A percentile compares a stretch with the other conserved stretches of the same genome.
Evolutionary conservation across 2,329 filamentous ascomycete species (phyloP).

Genomic region (Colletotrichum siamense): DNA sequence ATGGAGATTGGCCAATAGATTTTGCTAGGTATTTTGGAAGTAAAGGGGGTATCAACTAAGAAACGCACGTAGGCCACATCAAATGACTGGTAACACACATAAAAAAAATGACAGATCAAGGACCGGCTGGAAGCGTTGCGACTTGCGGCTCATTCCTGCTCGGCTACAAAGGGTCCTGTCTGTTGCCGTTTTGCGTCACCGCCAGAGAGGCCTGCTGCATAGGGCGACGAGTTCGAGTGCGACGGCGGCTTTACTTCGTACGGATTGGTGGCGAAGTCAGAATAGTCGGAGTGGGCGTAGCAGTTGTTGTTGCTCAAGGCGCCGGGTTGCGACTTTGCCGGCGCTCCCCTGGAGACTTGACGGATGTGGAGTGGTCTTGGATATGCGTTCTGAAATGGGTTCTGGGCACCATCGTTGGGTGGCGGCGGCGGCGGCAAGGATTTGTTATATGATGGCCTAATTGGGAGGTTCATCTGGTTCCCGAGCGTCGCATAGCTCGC

Average conservation of each 20-base stretch:
- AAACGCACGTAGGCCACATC: background rate
- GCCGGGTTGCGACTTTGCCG: background rate
- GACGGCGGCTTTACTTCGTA: background rate
- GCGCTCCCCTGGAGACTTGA: background rate
- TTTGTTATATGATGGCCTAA: constrained; percentile 2
- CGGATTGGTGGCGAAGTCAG: background rate
- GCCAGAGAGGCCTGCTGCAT: background rate
- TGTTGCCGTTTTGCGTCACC: background rate
- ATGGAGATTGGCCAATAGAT: background rate
- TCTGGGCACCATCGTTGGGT: background rate
- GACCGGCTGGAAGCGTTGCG: background rate
- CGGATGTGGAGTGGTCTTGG: constrained; percentile 10
- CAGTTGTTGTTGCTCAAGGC: background rate
- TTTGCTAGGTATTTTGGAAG: background rate
- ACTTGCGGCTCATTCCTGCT: constrained; percentile 5
- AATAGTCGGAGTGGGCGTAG: background rate
- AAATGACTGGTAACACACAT: background rate
- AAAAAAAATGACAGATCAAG: background rate
- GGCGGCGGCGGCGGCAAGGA: background rate
- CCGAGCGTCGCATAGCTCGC: background rate
- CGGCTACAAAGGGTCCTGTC: constrained; percentile 4
- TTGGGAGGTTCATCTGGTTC: background rate
- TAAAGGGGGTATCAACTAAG: background rate
- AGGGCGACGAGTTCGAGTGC: background rate
- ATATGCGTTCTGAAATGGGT: background rate